Evolutionary conservation across 2,329 filamentous ascomycete genomes (phyloP).

Genomic region (Ceratocystis eucalypticola): DNA sequence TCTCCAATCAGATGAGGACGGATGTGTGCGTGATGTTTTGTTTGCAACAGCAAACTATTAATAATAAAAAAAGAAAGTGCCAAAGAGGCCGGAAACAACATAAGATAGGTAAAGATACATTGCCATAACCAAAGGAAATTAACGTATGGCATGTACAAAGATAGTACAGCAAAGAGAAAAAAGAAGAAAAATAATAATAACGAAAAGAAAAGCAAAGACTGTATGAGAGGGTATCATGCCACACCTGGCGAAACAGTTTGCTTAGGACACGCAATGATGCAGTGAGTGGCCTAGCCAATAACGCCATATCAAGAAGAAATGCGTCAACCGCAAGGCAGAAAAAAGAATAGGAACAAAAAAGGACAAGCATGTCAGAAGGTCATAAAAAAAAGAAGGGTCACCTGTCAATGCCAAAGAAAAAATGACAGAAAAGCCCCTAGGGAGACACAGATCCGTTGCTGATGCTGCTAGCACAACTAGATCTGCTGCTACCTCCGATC

Average conservation of each 20-base stretch:
- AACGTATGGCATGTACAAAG: not conserved
- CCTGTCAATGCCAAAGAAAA: not conserved
- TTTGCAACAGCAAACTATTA: not conserved
- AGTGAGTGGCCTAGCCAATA: constrained; percentile 10
- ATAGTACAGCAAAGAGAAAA: not conserved
- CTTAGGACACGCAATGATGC: constrained; percentile 4
- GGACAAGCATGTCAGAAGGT: not conserved
- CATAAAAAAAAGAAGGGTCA: not conserved
- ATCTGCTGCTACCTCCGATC: not conserved
- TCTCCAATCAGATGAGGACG: not conserved
- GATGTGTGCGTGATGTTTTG: not conserved
- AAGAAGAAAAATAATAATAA: not conserved
- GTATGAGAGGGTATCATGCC: constrained; percentile 9
- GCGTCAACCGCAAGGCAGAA: not conserved
- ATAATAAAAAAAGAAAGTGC: not conserved
- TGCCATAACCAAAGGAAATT: not conserved
- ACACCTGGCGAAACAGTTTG: not conserved
- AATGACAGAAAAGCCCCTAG: not conserved
- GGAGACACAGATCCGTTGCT: not conserved
- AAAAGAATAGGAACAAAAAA: not conserved
- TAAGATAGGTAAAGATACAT: not conserved
- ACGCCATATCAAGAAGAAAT: constrained; percentile 2
- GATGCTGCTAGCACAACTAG: constrained; percentile 16
- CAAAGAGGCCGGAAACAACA: not conserved
- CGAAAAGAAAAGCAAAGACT: not conserved